Evolutionary conservation across 441 rosid genomes (phyloP), one percentile per base, ranked within the genome.

Genomic region (Populus hybrid): DNA sequence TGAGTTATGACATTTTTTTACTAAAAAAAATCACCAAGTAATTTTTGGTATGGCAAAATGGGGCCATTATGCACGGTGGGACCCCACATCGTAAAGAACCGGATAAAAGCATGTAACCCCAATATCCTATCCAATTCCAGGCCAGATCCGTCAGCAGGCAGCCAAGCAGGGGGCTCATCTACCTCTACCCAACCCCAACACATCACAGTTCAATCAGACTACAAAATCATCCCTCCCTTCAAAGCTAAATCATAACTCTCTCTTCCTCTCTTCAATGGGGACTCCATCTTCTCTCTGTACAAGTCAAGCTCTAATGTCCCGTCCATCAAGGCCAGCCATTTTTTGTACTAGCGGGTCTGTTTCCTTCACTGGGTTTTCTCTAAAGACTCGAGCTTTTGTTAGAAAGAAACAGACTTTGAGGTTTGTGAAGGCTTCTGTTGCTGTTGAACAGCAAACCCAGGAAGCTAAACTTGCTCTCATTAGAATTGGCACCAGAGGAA

Each of bases 401-500:
- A 84, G 73, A 65, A 86, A 82, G 6, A 85, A 81, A 6, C 84
- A 50, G 10, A 71, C 78, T 74, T 76, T 82, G 76, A 80, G 63
- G 70, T 75, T 91, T 1, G 57, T 71, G 9, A 88, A 83, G 79
- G 96, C 98, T 75, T 93, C 96, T 68, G 87, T 88, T 63, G 86
- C 93, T 75, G 91, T 87, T 75, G 93, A 90, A 79, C 87, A 86
- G 85, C 89, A 90, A 78, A 84, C 93, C 30, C 89, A 89, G 82
- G 79, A 87, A 67, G 78, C 85, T 36, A 85, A 82, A 76, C 91
- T 92, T 38, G 89, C 38, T 35, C 38, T 35, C 38, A 35, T 35
- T 72, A 84, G 94, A 87, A 95, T 95, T 75, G 99, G 99, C 68
- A 95, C 98, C 18, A 80, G 99, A 71, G 99, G 99, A 87, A 95